Percentiles rank a stretch among this genome's conserved stretches.
Evolutionary conservation across 495 filamentous ascomycete species (phyloP).

Genomic region (Viridothelium virens): DNA sequence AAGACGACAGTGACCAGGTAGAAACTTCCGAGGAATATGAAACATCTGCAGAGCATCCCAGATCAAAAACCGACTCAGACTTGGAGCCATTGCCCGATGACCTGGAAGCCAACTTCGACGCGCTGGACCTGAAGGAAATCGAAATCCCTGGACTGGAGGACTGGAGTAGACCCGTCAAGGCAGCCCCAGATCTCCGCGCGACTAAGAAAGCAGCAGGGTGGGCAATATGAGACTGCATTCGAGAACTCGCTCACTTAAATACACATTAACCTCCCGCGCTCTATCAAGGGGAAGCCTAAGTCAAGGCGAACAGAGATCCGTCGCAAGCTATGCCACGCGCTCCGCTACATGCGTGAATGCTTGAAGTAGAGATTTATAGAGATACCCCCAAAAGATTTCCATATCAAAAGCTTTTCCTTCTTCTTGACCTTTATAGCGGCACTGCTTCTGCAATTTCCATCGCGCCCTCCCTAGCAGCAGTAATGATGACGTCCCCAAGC

Average conservation of each 20-base stretch:
- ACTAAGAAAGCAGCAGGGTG: conserved; percentile 21
- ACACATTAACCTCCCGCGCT: not conserved
- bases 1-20: not conserved
- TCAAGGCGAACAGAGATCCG: not conserved
- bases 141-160: not conserved
- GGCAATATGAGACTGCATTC: conserved; percentile 16
- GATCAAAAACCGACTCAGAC: not conserved
- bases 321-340: not conserved
- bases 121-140: conserved; percentile 14
- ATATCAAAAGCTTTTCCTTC: conserved; percentile 6
- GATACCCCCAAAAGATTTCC: not conserved
- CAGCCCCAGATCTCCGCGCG: not conserved
- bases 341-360: conserved; percentile 1
- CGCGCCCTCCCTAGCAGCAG: conserved; percentile 56
- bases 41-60: not conserved
- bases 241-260: not conserved
- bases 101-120: not conserved
- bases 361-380: not conserved
- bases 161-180: not conserved
- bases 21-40: not conserved
- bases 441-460: conserved; percentile 60
- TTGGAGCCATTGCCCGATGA: not conserved
- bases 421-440: conserved; percentile 40
- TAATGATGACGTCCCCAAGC: conserved; percentile 62
- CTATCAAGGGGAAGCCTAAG: not conserved